Evolutionary conservation across 441 rosid genomes (phyloP), one percentile per base, ranked within the genome.

Genomic region (Sinapis alba): DNA sequence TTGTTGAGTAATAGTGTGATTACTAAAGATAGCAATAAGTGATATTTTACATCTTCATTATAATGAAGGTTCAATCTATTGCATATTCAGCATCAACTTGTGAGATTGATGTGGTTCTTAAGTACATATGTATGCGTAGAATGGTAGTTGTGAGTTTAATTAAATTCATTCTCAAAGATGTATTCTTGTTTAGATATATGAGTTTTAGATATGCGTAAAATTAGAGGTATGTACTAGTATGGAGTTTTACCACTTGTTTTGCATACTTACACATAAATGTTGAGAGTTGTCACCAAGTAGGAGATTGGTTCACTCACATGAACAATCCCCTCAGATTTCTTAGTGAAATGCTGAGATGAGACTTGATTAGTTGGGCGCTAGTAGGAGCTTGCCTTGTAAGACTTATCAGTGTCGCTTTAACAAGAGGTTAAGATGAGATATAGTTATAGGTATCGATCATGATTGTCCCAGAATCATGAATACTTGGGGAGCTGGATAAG

Each of bases 301-400:
- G 23, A 54, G 53, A 68, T 34, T 68, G 64, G 15, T 68, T 68
- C 26, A 47, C 16, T 56, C 21, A 56, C 51, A 54, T 68, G 72
- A 68, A 68, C 27, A 53, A 51, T 68, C 30, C 28, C 47, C 32
- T 18, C 1, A 15, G 0, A 7, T 68, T 56, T 19, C 21, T 56
- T 54, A 1, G 51, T 20, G 51, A 54, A 57, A 69, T 0, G 53
- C 6, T 36, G 4, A 34, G 54, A 56, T 68, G 34, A 34, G 63
- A 36, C 6, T 2, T 8, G 13, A 28, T 3, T 0, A 51, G 61
- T 6, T 67, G 50, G 4, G 47, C 18, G 24, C 50, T 30, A 51
- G 50, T 68, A 21, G 71, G 59, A 45, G 41, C 50, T 13, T 68
- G 4, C 28, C 20, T 53, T 0, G 3, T 3, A 32, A 10, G 0